These are phyloP conservation scores for Pythium brachiatum DNA, from an alignment of 352 stramenopile genomes.

Conservation along the genomic window DNA sequence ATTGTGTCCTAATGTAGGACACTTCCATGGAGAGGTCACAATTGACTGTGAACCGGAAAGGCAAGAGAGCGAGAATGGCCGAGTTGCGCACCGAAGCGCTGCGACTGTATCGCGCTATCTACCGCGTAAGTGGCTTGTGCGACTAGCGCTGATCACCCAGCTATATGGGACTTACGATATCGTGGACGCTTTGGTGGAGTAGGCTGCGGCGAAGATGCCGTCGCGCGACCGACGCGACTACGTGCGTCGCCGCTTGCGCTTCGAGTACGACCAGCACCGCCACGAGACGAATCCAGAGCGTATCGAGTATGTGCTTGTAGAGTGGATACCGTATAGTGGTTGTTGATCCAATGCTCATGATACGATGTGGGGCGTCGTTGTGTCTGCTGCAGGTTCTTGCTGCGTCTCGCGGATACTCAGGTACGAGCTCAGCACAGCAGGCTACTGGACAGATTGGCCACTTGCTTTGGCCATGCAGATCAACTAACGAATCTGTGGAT, in stretches of 20 bases:
- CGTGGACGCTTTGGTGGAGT: background rate
- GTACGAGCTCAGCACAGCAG: slow-evolving; percentile 28
- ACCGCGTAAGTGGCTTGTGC: slow-evolving; percentile 40
- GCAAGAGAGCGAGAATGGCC: slow-evolving; percentile 1
- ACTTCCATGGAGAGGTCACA: background rate
- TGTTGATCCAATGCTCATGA: background rate
- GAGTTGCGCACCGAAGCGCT: slow-evolving; percentile 40
- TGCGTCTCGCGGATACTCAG: slow-evolving; percentile 69
- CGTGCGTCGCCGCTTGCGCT: slow-evolving; percentile 60
- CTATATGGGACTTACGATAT: background rate
- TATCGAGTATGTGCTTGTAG: slow-evolving; percentile 33
- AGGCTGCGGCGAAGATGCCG: slow-evolving; percentile 69
- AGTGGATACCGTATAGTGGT: background rate
- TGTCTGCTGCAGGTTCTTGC: slow-evolving; percentile 38
- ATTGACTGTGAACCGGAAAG: background rate
- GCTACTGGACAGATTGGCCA: too few relatives aligned
- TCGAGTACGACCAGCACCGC: slow-evolving; percentile 69
- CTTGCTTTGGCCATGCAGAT: background rate
- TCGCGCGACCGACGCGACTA: slow-evolving; percentile 62
- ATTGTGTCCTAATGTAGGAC: background rate
- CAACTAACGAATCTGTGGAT: background rate
- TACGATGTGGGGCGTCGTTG: background rate
- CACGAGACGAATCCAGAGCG: slow-evolving; percentile 50
- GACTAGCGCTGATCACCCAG: background rate
- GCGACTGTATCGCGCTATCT: slow-evolving; percentile 72